These are phyloP conservation scores for Thraustotheca clavata DNA, from an alignment of 352 stramenopile species.

Conservation along the genomic window DNA sequence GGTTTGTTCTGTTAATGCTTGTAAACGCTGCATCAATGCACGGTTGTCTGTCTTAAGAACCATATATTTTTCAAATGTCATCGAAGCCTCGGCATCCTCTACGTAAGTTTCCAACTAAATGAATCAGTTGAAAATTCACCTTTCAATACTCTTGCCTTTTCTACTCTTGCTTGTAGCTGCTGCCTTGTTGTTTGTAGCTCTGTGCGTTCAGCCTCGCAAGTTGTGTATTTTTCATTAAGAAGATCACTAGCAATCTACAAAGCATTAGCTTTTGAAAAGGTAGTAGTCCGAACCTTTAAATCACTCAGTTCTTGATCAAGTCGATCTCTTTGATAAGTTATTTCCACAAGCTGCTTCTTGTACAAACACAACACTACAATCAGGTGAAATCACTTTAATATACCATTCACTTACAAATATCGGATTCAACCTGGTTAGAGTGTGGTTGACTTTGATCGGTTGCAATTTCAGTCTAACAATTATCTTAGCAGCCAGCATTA, in stretches of 20 bases:
- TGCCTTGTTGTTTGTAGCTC: not conserved
- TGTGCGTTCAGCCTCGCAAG: not conserved
- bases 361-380: too few species aligned
- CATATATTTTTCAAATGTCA: constrained; percentile 18
- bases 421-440: too few species aligned
- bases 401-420: too few species aligned
- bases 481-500: too few species aligned
- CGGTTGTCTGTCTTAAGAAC: constrained; percentile 6
- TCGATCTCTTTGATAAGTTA: constrained; percentile 1
- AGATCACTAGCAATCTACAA: not conserved
- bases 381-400: too few species aligned
- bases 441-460: too few species aligned
- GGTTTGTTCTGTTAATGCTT: constrained; percentile 2
- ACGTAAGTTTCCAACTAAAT: constrained; percentile 6
- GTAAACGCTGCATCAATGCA: not conserved
- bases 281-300: not conserved
- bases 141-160: too few species aligned
- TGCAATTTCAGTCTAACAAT: too few species aligned
- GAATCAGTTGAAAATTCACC: too few species aligned
- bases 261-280: too few species aligned
- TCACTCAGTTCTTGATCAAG: not conserved
- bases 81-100: constrained; percentile 5
- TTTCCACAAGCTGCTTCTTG: constrained; percentile 7
- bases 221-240: not conserved
- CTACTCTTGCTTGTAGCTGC: too few species aligned